phyloP scores from a whole-genome alignment of 768 basidiomycete genomes.

The Amanita fuliginea region DNA sequence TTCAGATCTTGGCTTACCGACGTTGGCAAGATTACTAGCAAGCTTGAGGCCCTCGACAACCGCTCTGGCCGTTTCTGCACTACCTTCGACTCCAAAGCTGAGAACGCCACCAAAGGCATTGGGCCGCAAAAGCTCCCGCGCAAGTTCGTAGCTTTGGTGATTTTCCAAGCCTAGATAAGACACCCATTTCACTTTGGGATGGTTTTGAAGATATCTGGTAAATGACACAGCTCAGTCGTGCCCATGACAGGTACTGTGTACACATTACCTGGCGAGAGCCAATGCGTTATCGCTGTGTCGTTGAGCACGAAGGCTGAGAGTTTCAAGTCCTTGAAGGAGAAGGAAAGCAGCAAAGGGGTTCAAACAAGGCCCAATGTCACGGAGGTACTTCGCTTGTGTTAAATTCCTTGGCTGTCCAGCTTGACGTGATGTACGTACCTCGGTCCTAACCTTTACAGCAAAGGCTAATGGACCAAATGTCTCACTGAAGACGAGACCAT shows the following conservation, averaged over 20 bases:
- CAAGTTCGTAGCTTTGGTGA: constrained; percentile 52
- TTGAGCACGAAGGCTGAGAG: constrained; percentile 59
- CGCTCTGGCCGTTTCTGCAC: constrained; percentile 35
- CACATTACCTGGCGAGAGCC: constrained; percentile 41
- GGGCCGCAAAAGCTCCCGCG: constrained; percentile 42
- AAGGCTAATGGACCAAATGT: constrained; percentile 57
- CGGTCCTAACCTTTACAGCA: constrained; percentile 51
- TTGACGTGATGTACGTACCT: constrained; percentile 16
- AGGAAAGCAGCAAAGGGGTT: constrained; percentile 71
- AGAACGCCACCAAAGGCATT: constrained; percentile 62
- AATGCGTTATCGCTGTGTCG: constrained; percentile 65
- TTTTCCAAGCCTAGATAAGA: constrained; percentile 60
- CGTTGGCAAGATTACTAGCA: constrained; percentile 64
- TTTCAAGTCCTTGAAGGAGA: constrained; percentile 72
- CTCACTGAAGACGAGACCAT: constrained; percentile 57
- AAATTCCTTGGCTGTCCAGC: not conserved
- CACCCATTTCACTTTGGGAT: constrained; percentile 66
- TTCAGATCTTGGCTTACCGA: constrained; percentile 30
- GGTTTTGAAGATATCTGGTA: constrained; percentile 44
- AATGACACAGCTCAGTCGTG: constrained; percentile 6
- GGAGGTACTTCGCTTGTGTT: constrained; percentile 30
- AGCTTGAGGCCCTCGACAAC: constrained; percentile 64
- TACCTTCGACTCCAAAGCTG: constrained; percentile 67
- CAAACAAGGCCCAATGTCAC: constrained; percentile 54
- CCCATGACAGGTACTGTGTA: not conserved